Base-by-base conservation (phyloP, 495 filamentous ascomycete species). In the Neurospora intermedia region DNA sequence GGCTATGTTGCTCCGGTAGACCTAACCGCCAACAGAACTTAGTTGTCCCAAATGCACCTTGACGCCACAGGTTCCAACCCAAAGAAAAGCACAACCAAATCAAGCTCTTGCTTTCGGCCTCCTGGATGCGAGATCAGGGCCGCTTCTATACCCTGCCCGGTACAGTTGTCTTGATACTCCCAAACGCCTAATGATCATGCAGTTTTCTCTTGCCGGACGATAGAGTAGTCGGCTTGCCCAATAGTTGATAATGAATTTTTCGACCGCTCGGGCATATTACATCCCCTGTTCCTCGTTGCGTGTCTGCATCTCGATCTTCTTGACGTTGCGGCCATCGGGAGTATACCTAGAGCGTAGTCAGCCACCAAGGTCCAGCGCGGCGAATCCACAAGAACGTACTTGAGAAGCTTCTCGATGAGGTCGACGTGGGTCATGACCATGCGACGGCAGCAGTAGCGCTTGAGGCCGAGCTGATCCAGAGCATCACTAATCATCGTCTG, bases 371-470 rank as follows among this genome's bases (percentile, higher is more conserved):
- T 10, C 6, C 27, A 40, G 43, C 39, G 20, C 23, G 72, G n/a
- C 31, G 16, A 11, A 10, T 66, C 69, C 43, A 74, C 43, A 8
- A 31, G 31, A 9, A 75, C 87, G 77, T 88, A 98, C 94, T 95
- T 93, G 35, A 99, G 87, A 23, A 99, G 88, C 85, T 99, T 99
- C 87, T 99, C 96, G 75, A 99, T 98, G 71, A 99, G 85, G 80
- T 99, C 96, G 74, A 99, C 96, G 81, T 99, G 96, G n/a, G 96
- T 99, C 93, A 99, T 97, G 77, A 99, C 87, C 96, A 99, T 99
- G 80, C 96, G 90, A 69, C 96, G 92, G 83, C 96, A 99, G 86
- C 96, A 99, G 84, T 98, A 99, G 43, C 96, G 89, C 81, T 93
- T 94, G 84, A 94, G 93, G 41, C 93, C 93, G 10, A 98, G 89